Conservation (phyloP, 257 asterid genomes). For the Lithospermum erythrorhizon region DNA sequence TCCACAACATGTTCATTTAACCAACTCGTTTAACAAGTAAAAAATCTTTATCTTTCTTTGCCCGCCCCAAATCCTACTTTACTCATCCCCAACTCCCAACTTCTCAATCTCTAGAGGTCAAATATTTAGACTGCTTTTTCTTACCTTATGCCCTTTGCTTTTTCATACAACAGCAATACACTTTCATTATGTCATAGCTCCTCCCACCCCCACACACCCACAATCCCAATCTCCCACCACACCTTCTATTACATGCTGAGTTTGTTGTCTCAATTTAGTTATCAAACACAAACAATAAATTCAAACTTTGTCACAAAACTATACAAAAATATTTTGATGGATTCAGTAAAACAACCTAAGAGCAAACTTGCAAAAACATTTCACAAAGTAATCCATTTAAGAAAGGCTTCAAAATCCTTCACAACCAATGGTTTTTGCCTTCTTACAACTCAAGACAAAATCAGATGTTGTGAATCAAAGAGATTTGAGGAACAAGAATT, state of each 20-base stretch:
- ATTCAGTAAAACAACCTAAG: slow-evolving; percentile 25
- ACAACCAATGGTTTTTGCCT: slow-evolving; percentile 51
- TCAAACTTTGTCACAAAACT: neutral
- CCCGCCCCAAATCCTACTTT: slow-evolving; percentile 33
- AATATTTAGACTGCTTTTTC: slow-evolving; percentile 4
- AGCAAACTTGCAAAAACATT: slow-evolving; percentile 46
- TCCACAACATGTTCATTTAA: no score
- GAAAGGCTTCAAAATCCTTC: slow-evolving; percentile 19
- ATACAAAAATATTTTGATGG: slow-evolving; percentile 23
- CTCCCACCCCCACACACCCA: neutral
- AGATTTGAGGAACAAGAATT: slow-evolving; percentile 38
- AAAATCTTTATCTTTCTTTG: slow-evolving; percentile 1
- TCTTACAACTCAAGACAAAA: slow-evolving; percentile 54
- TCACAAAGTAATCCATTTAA: slow-evolving; percentile 36
- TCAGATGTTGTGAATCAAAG: slow-evolving; percentile 57
- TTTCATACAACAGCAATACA: neutral
- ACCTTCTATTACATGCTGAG: neutral
- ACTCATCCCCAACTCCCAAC: slow-evolving; percentile 10
- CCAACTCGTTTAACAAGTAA: no score
- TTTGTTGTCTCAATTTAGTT: neutral
- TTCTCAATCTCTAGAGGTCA: slow-evolving; percentile 19
- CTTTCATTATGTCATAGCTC: slow-evolving; percentile 7
- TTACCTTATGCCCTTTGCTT: neutral
- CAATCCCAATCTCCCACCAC: neutral
- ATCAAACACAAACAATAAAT: neutral